A percentile compares a stretch with the other conserved stretches of the same genome.
These are phyloP conservation scores for Chaetoceros muelleri DNA, from an alignment of 108 stramenopile genomes.

Conservation along the genomic window DNA sequence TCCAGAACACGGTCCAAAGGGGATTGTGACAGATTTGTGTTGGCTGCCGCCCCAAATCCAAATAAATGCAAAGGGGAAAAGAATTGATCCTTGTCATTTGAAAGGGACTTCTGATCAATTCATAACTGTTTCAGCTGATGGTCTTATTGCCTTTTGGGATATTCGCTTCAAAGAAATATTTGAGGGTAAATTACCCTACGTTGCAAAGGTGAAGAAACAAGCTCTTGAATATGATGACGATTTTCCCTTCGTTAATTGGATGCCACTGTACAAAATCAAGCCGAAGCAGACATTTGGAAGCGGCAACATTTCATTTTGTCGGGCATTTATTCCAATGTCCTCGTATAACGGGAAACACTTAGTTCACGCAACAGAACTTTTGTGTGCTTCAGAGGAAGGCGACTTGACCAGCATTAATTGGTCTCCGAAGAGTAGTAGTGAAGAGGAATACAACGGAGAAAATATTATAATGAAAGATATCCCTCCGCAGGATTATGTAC, in stretches of 20 bases:
- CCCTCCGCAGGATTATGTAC: background rate
- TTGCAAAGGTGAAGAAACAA: slow-evolving; percentile 11
- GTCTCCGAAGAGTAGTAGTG: background rate
- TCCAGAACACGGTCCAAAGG: too few species aligned
- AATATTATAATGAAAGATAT: background rate
- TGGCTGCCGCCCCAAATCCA: background rate
- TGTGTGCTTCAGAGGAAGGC: background rate
- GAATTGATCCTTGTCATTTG: slow-evolving; percentile 7
- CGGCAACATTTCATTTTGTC: background rate
- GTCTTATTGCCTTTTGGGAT: slow-evolving; percentile 48
- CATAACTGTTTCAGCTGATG: slow-evolving; percentile 44
- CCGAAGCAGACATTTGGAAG: background rate
- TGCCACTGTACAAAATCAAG: background rate
- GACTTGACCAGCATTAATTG: background rate
- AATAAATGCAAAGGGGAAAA: background rate
- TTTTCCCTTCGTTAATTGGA: background rate
- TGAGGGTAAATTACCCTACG: slow-evolving; percentile 11
- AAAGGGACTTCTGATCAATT: slow-evolving; percentile 32
- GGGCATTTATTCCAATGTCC: background rate
- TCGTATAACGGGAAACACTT: background rate
- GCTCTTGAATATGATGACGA: background rate
- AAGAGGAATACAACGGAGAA: background rate
- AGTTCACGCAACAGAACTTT: background rate
- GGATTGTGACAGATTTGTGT: background rate
- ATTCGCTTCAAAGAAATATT: slow-evolving; percentile 25